A percentile compares a stretch with the other conserved stretches of the same genome.
These are phyloP conservation scores for Talaromyces sp. DNA, from an alignment of 2,329 filamentous ascomycete genomes.

Conservation along the genomic window DNA sequence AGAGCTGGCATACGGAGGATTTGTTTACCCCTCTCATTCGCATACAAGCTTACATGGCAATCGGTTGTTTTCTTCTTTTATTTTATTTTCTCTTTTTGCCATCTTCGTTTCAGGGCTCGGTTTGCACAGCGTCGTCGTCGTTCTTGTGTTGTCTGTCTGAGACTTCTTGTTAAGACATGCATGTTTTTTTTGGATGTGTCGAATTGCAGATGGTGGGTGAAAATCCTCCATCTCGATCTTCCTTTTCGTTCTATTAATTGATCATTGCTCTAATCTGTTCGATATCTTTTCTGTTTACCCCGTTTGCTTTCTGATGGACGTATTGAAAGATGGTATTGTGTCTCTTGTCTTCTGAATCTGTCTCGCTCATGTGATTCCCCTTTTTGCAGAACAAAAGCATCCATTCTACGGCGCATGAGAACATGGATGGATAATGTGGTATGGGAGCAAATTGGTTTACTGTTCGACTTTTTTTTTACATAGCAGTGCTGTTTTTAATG, in stretches of 20 bases:
- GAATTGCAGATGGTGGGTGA: conserved; percentile 2
- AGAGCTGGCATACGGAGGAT: conserved; percentile 37
- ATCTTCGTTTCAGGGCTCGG: conserved; percentile 13
- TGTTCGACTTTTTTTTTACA: conserved; percentile 2
- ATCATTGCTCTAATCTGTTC: conserved; percentile 10
- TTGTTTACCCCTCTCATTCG: conserved; percentile 25
- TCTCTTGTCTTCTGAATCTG: conserved; percentile 13
- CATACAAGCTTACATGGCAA: conserved; percentile 16
- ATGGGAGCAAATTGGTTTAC: conserved; percentile 21
- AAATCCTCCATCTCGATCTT: neutral
- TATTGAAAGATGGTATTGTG: conserved; percentile 12
- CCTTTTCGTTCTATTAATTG: conserved; percentile 2
- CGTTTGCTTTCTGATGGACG: conserved; percentile 11
- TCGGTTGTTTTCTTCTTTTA: conserved; percentile 11
- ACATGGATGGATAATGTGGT: conserved; percentile 22
- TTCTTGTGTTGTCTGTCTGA: conserved; percentile 10
- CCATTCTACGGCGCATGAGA: conserved; percentile 24
- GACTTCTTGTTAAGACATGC: conserved; percentile 6
- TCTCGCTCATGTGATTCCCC: conserved; percentile 19
- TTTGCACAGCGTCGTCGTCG: conserved; percentile 22
- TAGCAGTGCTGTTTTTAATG: conserved; percentile 10
- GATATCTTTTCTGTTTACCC: conserved; percentile 12
- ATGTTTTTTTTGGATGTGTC: conserved; percentile 11
- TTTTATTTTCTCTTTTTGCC: conserved; percentile 13
- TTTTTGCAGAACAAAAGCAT: conserved; percentile 20